Base-by-base conservation (phyloP, 805 yeast genomes). In the Metschnikowia dekortorum region DNA sequence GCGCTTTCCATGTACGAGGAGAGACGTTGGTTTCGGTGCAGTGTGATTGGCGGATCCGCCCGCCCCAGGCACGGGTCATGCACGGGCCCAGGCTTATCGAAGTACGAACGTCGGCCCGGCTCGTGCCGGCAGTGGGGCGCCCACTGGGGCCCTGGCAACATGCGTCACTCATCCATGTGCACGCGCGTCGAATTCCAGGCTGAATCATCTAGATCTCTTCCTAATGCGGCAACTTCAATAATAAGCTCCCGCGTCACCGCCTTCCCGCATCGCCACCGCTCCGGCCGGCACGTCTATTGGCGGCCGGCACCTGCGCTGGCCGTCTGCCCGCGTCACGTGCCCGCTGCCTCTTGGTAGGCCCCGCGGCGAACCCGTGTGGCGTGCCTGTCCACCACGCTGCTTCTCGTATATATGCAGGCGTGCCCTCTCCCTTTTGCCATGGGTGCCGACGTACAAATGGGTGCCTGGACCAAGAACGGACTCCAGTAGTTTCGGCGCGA, bases 111-210 rank as follows among this genome's bases (percentile, higher is more conserved):
- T 5, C 14, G 26, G 8, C 13, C 13, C 13, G 13, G 10, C n/a
- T 26, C 8, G 10, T 16, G 39, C n/a, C 28, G n/a, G 14, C 28
- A 6, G 26, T 26, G 3, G n/a, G n/a, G 18, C n/a, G 13, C n/a
- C 39, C 11, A 8, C 9, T 9, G 26, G 22, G 44, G 28, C 14
- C 30, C 14, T 30, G 16, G 11, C 16, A 14, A 31, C 35, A 18
- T 31, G 45, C 45, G 45, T 18, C 26, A 26, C 38, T n/a, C 38
- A 22, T 42, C 31, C 45, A 42, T 33, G 26, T 32, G 37, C 38
- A 38, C 44, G 44, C 44, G 36, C 13, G 38, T 31, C 16, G 37
- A 41, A 42, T 42, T 42, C 45, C 36, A 30, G 10, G 28, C 28
- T 33, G 37, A 42, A 33, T 26, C 45, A 33, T 32, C 37, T 42